Base-by-base conservation (phyloP, 2,329 filamentous ascomycete species). In the Colletotrichum sp. region DNA sequence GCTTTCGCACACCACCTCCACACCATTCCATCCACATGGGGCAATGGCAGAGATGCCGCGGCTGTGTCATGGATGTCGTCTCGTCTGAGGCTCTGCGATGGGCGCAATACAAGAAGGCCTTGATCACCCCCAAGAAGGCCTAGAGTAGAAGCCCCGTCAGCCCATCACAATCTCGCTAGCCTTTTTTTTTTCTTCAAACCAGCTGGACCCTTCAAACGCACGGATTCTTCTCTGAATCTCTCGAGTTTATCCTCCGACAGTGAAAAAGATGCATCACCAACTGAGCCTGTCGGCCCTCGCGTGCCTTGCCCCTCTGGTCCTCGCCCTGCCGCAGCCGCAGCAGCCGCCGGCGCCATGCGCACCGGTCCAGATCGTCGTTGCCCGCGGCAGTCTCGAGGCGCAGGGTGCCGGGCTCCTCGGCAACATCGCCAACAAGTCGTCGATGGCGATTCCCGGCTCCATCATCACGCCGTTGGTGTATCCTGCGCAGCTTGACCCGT, bases 301-400 rank as follows among this genome's bases (percentile, higher is more conserved):
- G 21, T 67, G 63, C 62, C 65, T 76, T 10, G 34, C 49, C 5
- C 74, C 74, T 7, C 16, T 73, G 32, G 65, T 52, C 18, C 65
- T 76, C 49, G 74, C 49, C 10, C 59, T 64, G 59, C 72, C 65
- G 30, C 39, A 72, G 59, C 30, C 32, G 30, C 39, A 72, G 59
- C 30, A 32, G 18, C 26, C 26, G n/a, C 59, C 26, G 30, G 30
- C 59, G 49, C 44, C 71, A 24, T 76, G 74, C 6, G 64, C 65
- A 12, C 59, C 74, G 8, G 80, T 87, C 34, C 84, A 86, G 81
- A 81, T 88, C 68, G 78, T 88, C 74, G 83, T 85, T 71, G 83
- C 85, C 18, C 83, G 86, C 44, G 86, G 86, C 49, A 86, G 84
- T 16, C 70, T 62, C 34, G 86, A 87, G 78, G 69, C 79, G 4